Base-by-base conservation (phyloP, 768 basidiomycete species). In the Russula sp. region DNA sequence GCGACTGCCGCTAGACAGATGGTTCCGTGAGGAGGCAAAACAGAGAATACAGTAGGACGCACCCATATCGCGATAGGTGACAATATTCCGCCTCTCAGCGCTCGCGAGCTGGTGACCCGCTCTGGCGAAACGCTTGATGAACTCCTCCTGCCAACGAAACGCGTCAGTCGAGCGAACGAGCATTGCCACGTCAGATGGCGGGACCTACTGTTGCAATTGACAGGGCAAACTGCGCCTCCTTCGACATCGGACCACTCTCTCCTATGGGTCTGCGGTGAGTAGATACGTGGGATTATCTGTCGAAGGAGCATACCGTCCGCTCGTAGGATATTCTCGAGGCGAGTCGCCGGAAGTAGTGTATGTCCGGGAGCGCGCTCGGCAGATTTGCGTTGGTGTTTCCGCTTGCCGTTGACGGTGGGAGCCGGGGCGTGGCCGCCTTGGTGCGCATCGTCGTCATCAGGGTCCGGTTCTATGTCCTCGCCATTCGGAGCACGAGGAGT, bases 21-120 rank as follows among this genome's bases (percentile, higher is more conserved):
- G 39, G 16, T 11, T 56, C 45, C 49, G 34, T 48, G 31, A 45
- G 27, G n/a, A 39, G 7, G 34, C 0, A 32, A 44, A 14, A 48
- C 16, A 13, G 13, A 60, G 42, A 42, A 47, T 22, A 45, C 11
- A 18, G 35, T 3, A 32, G 51, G 6, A 63, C 65, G n/a, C 32
- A 68, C 67, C 65, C 65, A 68, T 66, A 35, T 68, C 67, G 31
- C 62, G 65, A 39, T 68, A 68, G 55, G 56, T 56, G 22, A 68
- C n/a, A 6, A 68, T 50, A 16, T 39, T 57, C 22, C 67, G 65
- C 31, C 54, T 59, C 47, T 58, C 52, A n/a, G 50, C n/a, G 45
- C 50, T 59, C 20, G 67, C 50, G 16, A 32, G 58, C 48, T 56
- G 57, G 22, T 67, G 59, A 10, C 65, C 67, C 5, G 67, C 66